phyloP scores from a whole-genome alignment of 2,329 filamentous ascomycete species.

The Colletotrichum eremochloae region DNA sequence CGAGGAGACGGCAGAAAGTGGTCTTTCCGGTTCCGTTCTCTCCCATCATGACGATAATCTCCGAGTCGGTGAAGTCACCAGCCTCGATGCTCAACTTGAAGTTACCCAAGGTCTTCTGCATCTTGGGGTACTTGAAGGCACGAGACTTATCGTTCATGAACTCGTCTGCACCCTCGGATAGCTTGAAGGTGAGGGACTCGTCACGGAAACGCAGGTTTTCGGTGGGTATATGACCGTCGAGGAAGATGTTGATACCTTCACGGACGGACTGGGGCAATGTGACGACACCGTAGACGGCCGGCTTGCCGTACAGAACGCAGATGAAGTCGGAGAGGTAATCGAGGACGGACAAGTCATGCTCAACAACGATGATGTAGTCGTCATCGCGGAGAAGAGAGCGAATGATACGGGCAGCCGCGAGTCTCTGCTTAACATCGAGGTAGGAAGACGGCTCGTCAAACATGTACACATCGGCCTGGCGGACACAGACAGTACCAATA shows the following conservation, averaged over 20 bases:
- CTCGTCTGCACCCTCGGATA: constrained; percentile 90
- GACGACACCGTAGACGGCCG: constrained; percentile 97
- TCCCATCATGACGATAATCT: constrained; percentile 99
- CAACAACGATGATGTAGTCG: constrained; percentile 98
- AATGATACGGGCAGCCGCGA: constrained; percentile 92
- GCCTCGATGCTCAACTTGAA: constrained; percentile 87
- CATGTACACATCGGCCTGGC: constrained; percentile 99
- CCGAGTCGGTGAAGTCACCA: constrained; percentile 95
- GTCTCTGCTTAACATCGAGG: constrained; percentile 98
- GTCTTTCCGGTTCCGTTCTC: constrained; percentile 99
- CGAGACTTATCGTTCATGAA: constrained; percentile 87
- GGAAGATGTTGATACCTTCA: constrained; percentile 99
- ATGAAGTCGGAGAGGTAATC: constrained; percentile 99
- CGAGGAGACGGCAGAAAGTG: constrained; percentile 96
- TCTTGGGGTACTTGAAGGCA: constrained; percentile 87
- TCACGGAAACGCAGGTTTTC: constrained; percentile 99
- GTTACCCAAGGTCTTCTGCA: constrained; percentile 92
- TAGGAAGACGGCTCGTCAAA: constrained; percentile 99
- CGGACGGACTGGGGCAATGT: constrained; percentile 95
- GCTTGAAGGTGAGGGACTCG: constrained; percentile 95
- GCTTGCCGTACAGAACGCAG: constrained; percentile 95
- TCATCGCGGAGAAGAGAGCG: constrained; percentile 89
- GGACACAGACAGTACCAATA: constrained; percentile 94
- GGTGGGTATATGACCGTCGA: constrained; percentile 97
- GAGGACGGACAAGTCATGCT: constrained; percentile 98